Evolutionary conservation across 2,329 filamentous ascomycete genomes (phyloP), one percentile per base, ranked within the genome.

Genomic region (Claviceps maximensis): DNA sequence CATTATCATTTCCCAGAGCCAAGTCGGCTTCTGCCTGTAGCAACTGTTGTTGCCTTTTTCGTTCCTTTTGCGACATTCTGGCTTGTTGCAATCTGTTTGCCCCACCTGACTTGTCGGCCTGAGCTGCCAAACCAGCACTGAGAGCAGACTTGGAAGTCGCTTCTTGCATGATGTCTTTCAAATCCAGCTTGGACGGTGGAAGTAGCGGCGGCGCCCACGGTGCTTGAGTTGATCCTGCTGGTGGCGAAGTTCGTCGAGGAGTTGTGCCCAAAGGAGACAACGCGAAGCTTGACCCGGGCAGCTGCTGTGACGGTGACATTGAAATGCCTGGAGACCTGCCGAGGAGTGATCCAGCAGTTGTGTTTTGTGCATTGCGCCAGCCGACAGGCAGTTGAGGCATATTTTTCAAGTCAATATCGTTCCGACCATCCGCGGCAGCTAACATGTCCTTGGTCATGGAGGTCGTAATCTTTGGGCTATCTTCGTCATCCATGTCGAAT

Each of bases 401-500:
- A 1, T 59, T 56, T 4, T 65, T 63, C 13, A 59, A 41, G 15
- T 67, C 63, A 2, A 61, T 53, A 17, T 62, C 60, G 10, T 58
- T 56, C 10, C 55, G 58, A 25, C 55, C 45, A 15, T 59, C 54
- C 19, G 55, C 47, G 3, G 59, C 56, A 29, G 59, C 56, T 7
- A 56, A 53, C 25, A 51, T 21, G 13, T 53, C 50, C 13, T 62
- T 60, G 9, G 63, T 64, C 13, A 52, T 49, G 2, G 68, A 65
- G 49, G 66, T 71, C 27, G 57, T 56, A 8, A 59, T 53, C 1
- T 58, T 59, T 7, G 65, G 61, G 0, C 61, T 58, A 10, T 75
- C 76, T 45, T 89, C 88, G 40, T 94, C 89, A 54, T 95, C 91
- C 89, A 96, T 96, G 58, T 88, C 82, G 63, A 96, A 96, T 67